Base-by-base conservation (phyloP, 305 asterid species). In the Fraxinus greggii region DNA sequence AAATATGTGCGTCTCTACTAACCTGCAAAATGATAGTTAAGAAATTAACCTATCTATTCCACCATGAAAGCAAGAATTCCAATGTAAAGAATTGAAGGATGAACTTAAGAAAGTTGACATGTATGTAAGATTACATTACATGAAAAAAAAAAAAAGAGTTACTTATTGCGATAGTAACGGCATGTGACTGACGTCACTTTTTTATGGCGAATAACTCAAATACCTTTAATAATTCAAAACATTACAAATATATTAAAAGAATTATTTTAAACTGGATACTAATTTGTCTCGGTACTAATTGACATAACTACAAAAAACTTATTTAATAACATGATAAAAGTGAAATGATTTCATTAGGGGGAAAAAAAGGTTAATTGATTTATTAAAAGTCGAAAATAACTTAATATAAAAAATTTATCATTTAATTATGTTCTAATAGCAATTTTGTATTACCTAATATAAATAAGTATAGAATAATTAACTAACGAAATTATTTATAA, bases 1-100 rank as follows among this genome's bases (percentile, higher is more conserved):
- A 88, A 95, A 97, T 87, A 93, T 92, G 90, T 97, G 99, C 8
- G 97, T 95, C 94, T 97, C 99, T 73, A 97, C 98, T 89, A 97
- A 93, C 94, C 99, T 97, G 97, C 87, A 88, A 83, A 79, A 78
- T 81, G 86, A 84, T 75, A 83, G 67, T 82, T 76, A 63, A 88
- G 86, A 80, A 63, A 82, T 85, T 77, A 81, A 69, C 26, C 67
- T 72, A 7, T 72, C 77, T 76, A 48, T 76, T 80, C 76, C 13
- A 79, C 79, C 77, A 72, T 75, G 85, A 83, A 84, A 77, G 35
- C 82, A 78, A 56, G 69, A 78, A 81, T n/a, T 69, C 21, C 40
- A 31, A 78, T 31, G 79, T 81, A 78, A 81, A 81, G 59, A 75
- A 31, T 28, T 28, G 7, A 69, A 69, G 85, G 79, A 56, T 73